Percentiles rank a stretch among this genome's conserved stretches.
These are phyloP conservation scores for Fabrea salina DNA, from an alignment of 169 alveolate genomes.

Conservation along the genomic window DNA sequence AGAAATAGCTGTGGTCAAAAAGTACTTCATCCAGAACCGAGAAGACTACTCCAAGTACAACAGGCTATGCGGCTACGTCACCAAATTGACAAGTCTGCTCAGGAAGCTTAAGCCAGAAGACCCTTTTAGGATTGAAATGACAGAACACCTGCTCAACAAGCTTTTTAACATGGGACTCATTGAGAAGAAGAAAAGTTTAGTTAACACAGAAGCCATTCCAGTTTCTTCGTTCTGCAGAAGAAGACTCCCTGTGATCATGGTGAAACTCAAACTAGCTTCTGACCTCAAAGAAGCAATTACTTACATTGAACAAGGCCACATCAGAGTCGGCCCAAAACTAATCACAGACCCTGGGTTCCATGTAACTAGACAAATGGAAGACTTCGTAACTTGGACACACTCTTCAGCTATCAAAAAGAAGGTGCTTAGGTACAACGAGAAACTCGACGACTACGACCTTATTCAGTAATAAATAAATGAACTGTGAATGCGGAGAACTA, in stretches of 20 bases:
- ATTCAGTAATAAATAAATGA: too few species aligned
- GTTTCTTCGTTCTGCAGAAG: slow-evolving; percentile 97
- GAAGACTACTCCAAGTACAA: slow-evolving; percentile 97
- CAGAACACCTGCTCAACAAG: slow-evolving; percentile 90
- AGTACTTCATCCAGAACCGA: slow-evolving; percentile 94
- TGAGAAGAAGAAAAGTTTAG: slow-evolving; percentile 85
- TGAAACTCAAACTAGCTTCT: slow-evolving; percentile 91
- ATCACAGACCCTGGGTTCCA: slow-evolving; percentile 95
- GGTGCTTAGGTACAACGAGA: slow-evolving; percentile 83
- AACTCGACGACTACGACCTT: slow-evolving; percentile 88
- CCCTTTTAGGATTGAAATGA: slow-evolving; percentile 90
- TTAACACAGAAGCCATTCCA: slow-evolving; percentile 88
- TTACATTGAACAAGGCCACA: slow-evolving; percentile 96
- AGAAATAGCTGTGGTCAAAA: slow-evolving; percentile 90
- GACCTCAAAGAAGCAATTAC: slow-evolving; percentile 93
- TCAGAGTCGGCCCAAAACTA: slow-evolving; percentile 94
- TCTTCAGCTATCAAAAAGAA: slow-evolving; percentile 88
- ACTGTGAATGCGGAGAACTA: slow-evolving; percentile 18
- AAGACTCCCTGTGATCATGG: slow-evolving; percentile 94
- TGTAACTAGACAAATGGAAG: slow-evolving; percentile 95
- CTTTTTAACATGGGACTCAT: slow-evolving; percentile 94
- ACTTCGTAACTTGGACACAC: slow-evolving; percentile 96
- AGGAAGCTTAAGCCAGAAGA: slow-evolving; percentile 92
- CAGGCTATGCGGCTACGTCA: slow-evolving; percentile 92
- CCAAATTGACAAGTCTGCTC: slow-evolving; percentile 88